Percentiles rank a stretch among this genome's conserved stretches.
These are phyloP conservation scores for Medicago arabica DNA, from an alignment of 306 rosid species.

Conservation along the genomic window DNA sequence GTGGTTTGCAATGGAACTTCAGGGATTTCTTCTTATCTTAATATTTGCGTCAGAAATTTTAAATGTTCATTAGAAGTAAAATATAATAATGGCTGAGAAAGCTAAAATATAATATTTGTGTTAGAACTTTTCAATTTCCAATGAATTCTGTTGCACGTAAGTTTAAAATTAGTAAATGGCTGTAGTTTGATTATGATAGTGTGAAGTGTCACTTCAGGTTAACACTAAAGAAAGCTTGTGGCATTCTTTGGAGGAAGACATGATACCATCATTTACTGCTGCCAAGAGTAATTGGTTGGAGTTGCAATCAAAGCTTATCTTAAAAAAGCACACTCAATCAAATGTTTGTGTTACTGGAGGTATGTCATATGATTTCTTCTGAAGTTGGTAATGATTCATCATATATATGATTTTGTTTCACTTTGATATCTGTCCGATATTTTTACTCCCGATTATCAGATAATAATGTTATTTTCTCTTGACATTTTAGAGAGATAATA, in stretches of 20 bases:
- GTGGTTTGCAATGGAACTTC: not conserved
- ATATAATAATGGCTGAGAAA: too few relatives aligned
- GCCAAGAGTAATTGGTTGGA: conserved; percentile 91
- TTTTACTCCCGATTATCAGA: conserved; percentile 18
- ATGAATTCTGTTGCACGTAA: conserved; percentile 8
- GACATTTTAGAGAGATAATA: not conserved
- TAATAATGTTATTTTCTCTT: not conserved
- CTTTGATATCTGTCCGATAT: conserved; percentile 5
- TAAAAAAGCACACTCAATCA: conserved; percentile 64
- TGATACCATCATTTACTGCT: conserved; percentile 72
- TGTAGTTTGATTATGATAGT: conserved; percentile 43
- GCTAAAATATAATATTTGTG: not conserved
- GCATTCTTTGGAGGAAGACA: conserved; percentile 93
- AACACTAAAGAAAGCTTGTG: conserved; percentile 73
- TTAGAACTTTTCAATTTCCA: conserved; percentile 5
- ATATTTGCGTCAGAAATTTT: not conserved
- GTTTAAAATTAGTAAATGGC: conserved; percentile 29
- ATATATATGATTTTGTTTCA: conserved; percentile 27
- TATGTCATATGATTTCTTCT: conserved; percentile 50
- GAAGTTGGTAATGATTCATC: conserved; percentile 36
- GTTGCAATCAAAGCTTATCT: conserved; percentile 74
- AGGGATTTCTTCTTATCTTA: not conserved
- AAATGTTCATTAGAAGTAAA: conserved; percentile 2
- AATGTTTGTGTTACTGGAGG: conserved; percentile 91
- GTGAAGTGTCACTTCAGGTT: conserved; percentile 64